phyloP scores from a whole-genome alignment of 2,329 filamentous ascomycete genomes.

The Aspergillus novoparasiticus region DNA sequence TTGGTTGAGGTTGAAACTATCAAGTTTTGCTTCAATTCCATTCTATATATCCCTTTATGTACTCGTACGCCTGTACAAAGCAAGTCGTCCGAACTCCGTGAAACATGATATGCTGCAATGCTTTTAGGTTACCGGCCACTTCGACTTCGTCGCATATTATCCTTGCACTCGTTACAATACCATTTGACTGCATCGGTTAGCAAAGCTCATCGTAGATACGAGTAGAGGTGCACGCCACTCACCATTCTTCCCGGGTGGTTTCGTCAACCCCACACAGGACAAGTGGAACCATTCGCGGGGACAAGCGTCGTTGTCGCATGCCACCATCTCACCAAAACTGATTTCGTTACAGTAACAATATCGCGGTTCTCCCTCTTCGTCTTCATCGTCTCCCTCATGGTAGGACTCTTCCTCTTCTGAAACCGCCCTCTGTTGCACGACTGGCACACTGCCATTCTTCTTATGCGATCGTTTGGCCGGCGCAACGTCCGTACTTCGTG shows the following conservation, averaged over 20 bases:
- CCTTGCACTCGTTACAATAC: constrained; percentile 80
- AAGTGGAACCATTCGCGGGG: constrained; percentile 82
- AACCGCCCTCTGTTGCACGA: constrained; percentile 29
- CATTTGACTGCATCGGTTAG: constrained; percentile 66
- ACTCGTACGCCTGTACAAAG: background rate
- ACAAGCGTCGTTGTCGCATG: constrained; percentile 74
- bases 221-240: constrained; percentile 41
- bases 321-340: constrained; percentile 83
- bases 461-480: constrained; percentile 40
- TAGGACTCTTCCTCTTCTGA: constrained; percentile 47
- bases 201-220: background rate
- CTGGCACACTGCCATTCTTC: constrained; percentile 31
- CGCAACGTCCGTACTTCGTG: constrained; percentile 35
- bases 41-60: background rate
- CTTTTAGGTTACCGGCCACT: constrained; percentile 37
- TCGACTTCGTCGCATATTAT: constrained; percentile 59
- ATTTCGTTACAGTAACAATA: constrained; percentile 82
- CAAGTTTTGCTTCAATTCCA: background rate
- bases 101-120: background rate
- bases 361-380: constrained; percentile 69
- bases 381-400: constrained; percentile 60
- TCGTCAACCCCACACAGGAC: constrained; percentile 76
- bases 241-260: constrained; percentile 76
- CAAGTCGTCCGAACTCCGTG: background rate
- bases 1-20: background rate